phyloP scores from a whole-genome alignment of 768 basidiomycete genomes.

The Termitomyces sp. region DNA sequence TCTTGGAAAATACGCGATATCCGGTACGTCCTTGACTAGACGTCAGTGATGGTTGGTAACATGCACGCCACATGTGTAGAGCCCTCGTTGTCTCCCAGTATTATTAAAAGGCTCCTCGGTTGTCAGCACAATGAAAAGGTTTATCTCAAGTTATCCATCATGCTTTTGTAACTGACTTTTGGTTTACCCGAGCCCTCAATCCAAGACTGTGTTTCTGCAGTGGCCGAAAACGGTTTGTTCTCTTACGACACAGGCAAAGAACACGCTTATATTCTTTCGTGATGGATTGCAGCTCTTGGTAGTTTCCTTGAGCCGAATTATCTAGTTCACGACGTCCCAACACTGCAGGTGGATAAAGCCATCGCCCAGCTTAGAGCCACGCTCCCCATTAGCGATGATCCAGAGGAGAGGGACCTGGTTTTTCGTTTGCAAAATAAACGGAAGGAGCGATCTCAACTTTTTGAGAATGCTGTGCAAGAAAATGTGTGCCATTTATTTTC shows the following conservation, averaged over 20 bases:
- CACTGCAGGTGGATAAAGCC: conserved; percentile 33
- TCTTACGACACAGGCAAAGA: not conserved
- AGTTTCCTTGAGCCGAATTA: conserved; percentile 59
- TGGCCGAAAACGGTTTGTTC: conserved; percentile 56
- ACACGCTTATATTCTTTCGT: not conserved
- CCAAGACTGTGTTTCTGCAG: conserved; percentile 60
- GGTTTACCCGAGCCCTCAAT: conserved; percentile 54
- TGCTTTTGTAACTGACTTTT: not conserved
- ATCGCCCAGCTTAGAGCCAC: conserved; percentile 29
- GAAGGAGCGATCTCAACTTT: conserved; percentile 32
- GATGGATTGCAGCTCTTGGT: conserved; percentile 41
- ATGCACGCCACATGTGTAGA: conserved; percentile 34
- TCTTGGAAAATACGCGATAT: conserved; percentile 55
- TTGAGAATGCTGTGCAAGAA: conserved; percentile 35
- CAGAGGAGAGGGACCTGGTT: conserved; percentile 34
- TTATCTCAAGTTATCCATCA: not conserved
- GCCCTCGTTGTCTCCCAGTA: conserved; percentile 53
- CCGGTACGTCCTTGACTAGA: conserved; percentile 26
- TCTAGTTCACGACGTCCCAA: conserved; percentile 48
- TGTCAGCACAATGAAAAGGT: conserved; percentile 88
- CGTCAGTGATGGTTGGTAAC: not conserved
- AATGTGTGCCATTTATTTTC: conserved; percentile 33
- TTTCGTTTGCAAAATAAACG: conserved; percentile 38
- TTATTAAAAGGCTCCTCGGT: conserved; percentile 56
- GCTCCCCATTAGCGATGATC: conserved; percentile 20